Base-by-base conservation (phyloP, 2,329 filamentous ascomycete species). In the Claviceps quebecensis region DNA sequence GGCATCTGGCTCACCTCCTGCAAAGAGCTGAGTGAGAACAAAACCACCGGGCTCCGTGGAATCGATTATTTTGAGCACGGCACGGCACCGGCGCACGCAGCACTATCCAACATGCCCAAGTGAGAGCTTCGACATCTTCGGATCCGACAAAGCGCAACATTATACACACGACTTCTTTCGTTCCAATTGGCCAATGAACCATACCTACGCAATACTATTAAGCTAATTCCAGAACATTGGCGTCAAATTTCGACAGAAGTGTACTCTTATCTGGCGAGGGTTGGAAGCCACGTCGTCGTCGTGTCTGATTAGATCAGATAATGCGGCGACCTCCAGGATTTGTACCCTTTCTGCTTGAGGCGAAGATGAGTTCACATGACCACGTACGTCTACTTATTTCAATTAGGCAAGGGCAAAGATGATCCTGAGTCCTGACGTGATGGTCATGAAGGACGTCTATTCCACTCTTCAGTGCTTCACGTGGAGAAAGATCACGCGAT, bases 81-180 rank as follows among this genome's bases (percentile, higher is more conserved):
- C 37, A 77, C 69, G 2, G 69, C 8, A 29, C 26, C 26, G 8
- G 8, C 26, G 26, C 26, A 29, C 9, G 29, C 29, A 3, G 9
- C 72, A 61, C 70, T 76, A 55, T 77, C 71, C 9, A 74, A 73
- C 69, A 77, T 73, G 54, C 77, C 75, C 22, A 78, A 73, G 29
- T 34, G 29, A 34, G 9, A 2, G 71, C 70, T 60, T 78, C 73
- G 4, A 67, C 69, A 77, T 72, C 55, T 72, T 73, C 55, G 78
- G 56, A 56, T 74, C 69, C 0, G 68, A 34, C 73, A 0, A 72
- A 75, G 26, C 68, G 67, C 19, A 78, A 60, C 63, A 78, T 77
- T 34, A 57, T 78, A 78, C 2, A 11, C 4, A 11, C 29, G 29
- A 70, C 72, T 55, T 78, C 75, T 6, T 73, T 74, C 37, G 70